phyloP scores from a whole-genome alignment of 345 rosid genomes.

The Aquilaria malaccensis region DNA sequence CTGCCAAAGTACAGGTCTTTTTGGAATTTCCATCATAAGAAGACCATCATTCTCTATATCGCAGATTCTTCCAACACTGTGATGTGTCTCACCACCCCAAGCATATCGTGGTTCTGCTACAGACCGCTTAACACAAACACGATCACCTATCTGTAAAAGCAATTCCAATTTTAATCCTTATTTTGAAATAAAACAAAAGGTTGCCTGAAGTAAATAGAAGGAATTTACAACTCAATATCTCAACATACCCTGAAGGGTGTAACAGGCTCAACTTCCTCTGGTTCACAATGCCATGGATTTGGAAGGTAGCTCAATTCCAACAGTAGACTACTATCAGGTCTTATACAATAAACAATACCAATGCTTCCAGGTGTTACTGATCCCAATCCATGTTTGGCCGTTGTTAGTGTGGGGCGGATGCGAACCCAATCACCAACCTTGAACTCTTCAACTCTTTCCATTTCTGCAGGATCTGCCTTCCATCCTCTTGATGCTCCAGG shows the following conservation, averaged over 20 bases:
- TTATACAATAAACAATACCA: constrained; percentile 84
- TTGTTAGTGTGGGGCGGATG: constrained; percentile 84
- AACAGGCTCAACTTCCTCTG: constrained; percentile 93
- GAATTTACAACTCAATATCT: constrained; percentile 12
- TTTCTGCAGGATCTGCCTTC: constrained; percentile 99
- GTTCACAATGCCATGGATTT: constrained; percentile 95
- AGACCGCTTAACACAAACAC: constrained; percentile 92
- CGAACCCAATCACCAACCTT: constrained; percentile 99
- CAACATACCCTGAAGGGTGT: constrained; percentile 71
- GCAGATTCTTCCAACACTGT: constrained; percentile 87
- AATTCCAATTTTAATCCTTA: constrained; percentile 13
- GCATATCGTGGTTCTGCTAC: constrained; percentile 98
- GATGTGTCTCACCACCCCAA: constrained; percentile 99
- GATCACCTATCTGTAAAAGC: constrained; percentile 72
- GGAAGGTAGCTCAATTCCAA: constrained; percentile 87
- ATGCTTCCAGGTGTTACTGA: constrained; percentile 94
- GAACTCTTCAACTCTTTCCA: constrained; percentile 99
- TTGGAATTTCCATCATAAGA: constrained; percentile 85
- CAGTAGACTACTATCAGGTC: constrained; percentile 92
- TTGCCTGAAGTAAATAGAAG: constrained; percentile 13
- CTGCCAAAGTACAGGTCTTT: constrained; percentile 86
- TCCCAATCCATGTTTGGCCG: constrained; percentile 94
- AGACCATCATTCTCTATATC: constrained; percentile 98
- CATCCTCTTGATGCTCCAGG: constrained; percentile 99
- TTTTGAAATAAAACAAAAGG: background rate